Base-by-base conservation (phyloP, 106 monocot species). In the Ottelia alismoides region DNA sequence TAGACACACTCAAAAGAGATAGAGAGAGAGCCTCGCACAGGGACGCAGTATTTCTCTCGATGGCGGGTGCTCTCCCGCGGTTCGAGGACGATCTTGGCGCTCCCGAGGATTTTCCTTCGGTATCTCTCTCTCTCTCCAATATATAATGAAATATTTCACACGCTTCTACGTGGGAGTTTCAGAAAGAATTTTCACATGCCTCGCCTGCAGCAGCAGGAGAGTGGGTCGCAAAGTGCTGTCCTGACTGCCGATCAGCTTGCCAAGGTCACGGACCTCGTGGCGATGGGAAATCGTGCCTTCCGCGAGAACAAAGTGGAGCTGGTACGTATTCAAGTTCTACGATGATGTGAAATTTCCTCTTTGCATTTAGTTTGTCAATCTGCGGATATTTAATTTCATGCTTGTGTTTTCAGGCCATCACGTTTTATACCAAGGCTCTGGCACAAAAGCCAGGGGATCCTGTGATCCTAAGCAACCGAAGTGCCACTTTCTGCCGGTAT, bases 391-490 rank as follows among this genome's bases (percentile, higher is more conserved):
- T 31, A 4, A 14, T 43, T 16, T 23, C 12, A 6, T 21, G 35
- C 16, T 27, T 55, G 9, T 12, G 11, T 46, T 21, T 78, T 55
- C 71, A 98, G 96, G 81, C 96, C 18, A 68, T 98, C 53, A 58
- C 78, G 29, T 75, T 40, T 49, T 98, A 98, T 66, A 74, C 85
- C 20, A 89, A 85, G 72, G 96, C 96, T 48, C 89, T 71, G 56
- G 51, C 62, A 47, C 47, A 82, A 31, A 98, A 79, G 60, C 82
- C 85, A 47, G 81, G 79, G 27, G 89, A 98, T 69, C 72, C 69
- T 31, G 55, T 69, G 28, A 77, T 89, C 69, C 61, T 98, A 24
- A 66, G 69, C 58, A 98, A 98, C 51, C 64, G 96, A 23, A 79
- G 96, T 77, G 65, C 73, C 64, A 53, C 81, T 28, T 82, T 82